phyloP scores from a whole-genome alignment of 164 flowering plant species.

The Dillenia suffruticosa region DNA sequence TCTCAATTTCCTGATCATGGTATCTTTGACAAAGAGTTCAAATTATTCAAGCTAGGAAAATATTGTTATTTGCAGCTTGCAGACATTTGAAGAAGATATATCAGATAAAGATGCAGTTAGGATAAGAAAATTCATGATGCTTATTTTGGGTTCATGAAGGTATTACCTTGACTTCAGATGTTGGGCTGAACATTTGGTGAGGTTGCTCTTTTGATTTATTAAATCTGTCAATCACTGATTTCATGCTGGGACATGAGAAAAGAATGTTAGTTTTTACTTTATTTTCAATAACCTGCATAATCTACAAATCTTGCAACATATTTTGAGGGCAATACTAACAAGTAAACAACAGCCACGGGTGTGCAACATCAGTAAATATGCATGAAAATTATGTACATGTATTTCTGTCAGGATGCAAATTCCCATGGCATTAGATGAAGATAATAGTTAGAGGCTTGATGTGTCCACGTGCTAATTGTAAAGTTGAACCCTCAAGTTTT shows the following conservation, averaged over 20 bases:
- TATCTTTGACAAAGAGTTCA: too few relatives aligned
- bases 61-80: too few relatives aligned
- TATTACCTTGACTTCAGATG: constrained; percentile 50
- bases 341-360: not conserved
- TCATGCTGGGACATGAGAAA: constrained; percentile 27
- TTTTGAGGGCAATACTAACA: not conserved
- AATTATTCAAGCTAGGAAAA: too few relatives aligned
- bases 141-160: not conserved
- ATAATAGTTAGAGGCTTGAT: not conserved
- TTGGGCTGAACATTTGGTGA: constrained; percentile 28
- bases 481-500: too few relatives aligned
- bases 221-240: constrained; percentile 45
- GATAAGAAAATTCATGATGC: not conserved
- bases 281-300: not conserved
- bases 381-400: too few relatives aligned
- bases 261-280: too few relatives aligned
- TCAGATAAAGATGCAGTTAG: not conserved
- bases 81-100: too few relatives aligned
- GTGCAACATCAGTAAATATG: too few relatives aligned
- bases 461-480: too few relatives aligned
- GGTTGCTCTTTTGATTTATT: constrained; percentile 42
- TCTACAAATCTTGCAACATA: not conserved
- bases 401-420: not conserved
- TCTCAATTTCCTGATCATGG: too few relatives aligned
- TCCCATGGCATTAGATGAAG: not conserved